Evolutionary conservation across 345 rosid genomes (phyloP).

Genomic region (Fremontodendron californicum): DNA sequence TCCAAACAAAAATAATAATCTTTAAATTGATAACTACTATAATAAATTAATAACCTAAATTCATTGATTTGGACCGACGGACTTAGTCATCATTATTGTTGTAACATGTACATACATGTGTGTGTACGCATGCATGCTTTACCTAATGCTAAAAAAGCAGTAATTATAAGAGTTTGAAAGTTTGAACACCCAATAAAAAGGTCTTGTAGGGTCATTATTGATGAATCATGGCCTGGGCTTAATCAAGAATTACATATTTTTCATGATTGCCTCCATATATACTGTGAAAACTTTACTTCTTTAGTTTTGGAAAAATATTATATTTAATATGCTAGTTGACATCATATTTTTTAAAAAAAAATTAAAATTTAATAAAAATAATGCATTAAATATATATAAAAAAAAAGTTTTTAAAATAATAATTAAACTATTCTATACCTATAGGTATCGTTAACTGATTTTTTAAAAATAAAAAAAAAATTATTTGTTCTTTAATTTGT

Average conservation of each 20-base stretch:
- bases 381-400: no score
- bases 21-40: background rate
- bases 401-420: no score
- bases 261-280: background rate
- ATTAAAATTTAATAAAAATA: no score
- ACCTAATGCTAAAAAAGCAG: background rate
- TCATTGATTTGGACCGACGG: background rate
- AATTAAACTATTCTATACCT: no score
- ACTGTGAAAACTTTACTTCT: background rate
- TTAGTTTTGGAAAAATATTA: no score
- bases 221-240: background rate
- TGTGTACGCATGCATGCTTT: background rate
- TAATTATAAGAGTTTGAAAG: background rate
- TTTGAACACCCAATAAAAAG: background rate
- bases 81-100: background rate
- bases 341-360: no score
- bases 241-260: background rate
- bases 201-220: background rate
- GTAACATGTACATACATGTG: background rate
- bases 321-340: no score
- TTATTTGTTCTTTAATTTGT: background rate
- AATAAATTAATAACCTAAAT: background rate
- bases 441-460: no score
- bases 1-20: background rate
- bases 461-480: no score